Evolutionary conservation across 1,139 yeast genomes (phyloP), one percentile per base, ranked within the genome.

Genomic region (Hanseniaspora sp.): DNA sequence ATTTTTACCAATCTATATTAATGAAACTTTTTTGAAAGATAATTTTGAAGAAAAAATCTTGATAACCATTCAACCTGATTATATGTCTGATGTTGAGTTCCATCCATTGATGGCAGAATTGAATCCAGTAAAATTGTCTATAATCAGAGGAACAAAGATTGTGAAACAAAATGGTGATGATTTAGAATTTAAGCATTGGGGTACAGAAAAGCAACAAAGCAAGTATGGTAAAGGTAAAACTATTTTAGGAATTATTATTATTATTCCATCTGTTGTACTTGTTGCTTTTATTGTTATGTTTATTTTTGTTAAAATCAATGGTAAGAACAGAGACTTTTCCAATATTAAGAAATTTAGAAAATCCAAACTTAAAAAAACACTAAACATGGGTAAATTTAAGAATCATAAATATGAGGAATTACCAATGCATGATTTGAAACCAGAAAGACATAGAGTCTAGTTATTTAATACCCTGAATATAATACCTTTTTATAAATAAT

Each of bases 251-350:
- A 74, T 82, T 59, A 77, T 80, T 47, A 72, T 85, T 62, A 72
- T 84, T 8, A 75, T 85, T 65, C 95, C 95, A n/a, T 76, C 86
- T 0, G 73, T 77, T 56, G 86, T 84, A 34, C 67, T 79, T n/a
- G 59, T 84, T 33, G 76, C 81, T 28, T 80, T 76, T 2, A 69
- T 81, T 46, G 71, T 74, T 45, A 80, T 83, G 83, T 83, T 82
- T 64, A 61, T 80, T 56, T 83, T 84, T 65, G 74, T 82, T 12
- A 71, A 69, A 60, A 57, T 76, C 55, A 84, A 82, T 63, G 57
- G 59, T n/a, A 73, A 71, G 58, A 70, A 75, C 56, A 71, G 79
- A 61, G 80, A 77, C 59, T 67, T 77, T 48, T 67, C 76, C 3
- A 68, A 63, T 39, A 63, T 76, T 38, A 72, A 70, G 52, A 66